Base-by-base conservation (phyloP, 805 yeast genomes). In the Wickerhamomyces mucosus region DNA sequence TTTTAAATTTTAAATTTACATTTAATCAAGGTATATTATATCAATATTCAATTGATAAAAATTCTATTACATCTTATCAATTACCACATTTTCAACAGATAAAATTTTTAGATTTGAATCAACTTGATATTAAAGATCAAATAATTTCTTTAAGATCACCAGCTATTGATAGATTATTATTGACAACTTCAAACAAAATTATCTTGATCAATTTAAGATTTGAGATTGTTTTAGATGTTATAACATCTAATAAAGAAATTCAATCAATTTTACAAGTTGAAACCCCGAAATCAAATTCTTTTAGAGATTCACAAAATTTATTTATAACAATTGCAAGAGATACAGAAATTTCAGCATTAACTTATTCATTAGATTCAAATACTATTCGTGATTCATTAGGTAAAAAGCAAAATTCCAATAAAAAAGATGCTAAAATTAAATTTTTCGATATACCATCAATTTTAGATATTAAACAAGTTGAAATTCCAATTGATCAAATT, bases 331-430 rank as follows among this genome's bases (percentile, higher is more conserved):
- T 46, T 4, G 28, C 42, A 13, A 36, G 34, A 23, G 48, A 43
- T 6, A 13, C 35, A 7, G 55, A 46, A 19, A 27, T 55, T 7
- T 39, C 46, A 6, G 61, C 52, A 8, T 23, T 57, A 9, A 56
- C 56, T 21, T 50, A 78, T 23, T 72, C 77, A 37, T 72, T 75
- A 21, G 94, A 92, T 5, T 56, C 70, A 22, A 82, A 83, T 44
- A 71, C 69, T 31, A 61, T 83, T 36, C 69, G 72, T 37, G 86
- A 81, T 43, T 72, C 82, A 10, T 50, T 83, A 18, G 88, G 88
- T 18, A 79, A 75, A 46, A 70, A 78, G 23, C 35, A 24, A 6
- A 16, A 39, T 5, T 19, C 13, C 10, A 18, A 20, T 11, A 15
- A n/a, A 11, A 46, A 45, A 7, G 49, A 40, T 21, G 29, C 37